Conservation (phyloP, 2,329 filamentous ascomycete species). For the Colletotrichum tofieldiae region DNA sequence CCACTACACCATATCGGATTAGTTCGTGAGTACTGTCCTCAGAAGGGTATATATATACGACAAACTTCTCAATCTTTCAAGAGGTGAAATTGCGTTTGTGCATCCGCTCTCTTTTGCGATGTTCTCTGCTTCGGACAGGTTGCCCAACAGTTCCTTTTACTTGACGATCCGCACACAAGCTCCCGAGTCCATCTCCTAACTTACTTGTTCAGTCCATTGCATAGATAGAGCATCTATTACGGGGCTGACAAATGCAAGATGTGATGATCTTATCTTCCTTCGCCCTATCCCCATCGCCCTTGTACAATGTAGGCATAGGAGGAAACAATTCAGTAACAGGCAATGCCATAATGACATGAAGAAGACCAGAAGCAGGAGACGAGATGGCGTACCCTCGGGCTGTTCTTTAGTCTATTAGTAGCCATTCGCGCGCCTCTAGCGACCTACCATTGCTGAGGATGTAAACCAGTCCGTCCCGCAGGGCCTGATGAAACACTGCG, state of each 20-base stretch:
- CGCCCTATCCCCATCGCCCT: neutral
- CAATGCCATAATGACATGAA: neutral
- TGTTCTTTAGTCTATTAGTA: neutral
- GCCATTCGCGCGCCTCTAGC: too few species aligned
- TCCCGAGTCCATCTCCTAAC: neutral
- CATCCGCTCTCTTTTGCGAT: neutral
- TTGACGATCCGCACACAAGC: neutral
- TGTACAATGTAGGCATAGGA: neutral
- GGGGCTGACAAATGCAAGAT: too few species aligned
- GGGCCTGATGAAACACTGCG: neutral
- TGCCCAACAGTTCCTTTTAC: too few species aligned
- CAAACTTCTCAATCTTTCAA: neutral
- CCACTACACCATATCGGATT: constrained; percentile 40
- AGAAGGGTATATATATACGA: neutral
- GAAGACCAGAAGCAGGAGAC: neutral
- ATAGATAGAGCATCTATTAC: neutral
- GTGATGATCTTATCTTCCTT: neutral
- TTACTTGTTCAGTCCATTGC: neutral
- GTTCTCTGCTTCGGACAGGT: neutral
- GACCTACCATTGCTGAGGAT: neutral
- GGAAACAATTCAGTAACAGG: neutral
- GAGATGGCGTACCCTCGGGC: neutral
- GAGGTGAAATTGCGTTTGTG: neutral
- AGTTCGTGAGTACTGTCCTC: too few species aligned
- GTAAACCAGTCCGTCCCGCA: neutral